Evolutionary conservation across 768 basidiomycete species (phyloP).

Genomic region (Glaciozyma martinii): DNA sequence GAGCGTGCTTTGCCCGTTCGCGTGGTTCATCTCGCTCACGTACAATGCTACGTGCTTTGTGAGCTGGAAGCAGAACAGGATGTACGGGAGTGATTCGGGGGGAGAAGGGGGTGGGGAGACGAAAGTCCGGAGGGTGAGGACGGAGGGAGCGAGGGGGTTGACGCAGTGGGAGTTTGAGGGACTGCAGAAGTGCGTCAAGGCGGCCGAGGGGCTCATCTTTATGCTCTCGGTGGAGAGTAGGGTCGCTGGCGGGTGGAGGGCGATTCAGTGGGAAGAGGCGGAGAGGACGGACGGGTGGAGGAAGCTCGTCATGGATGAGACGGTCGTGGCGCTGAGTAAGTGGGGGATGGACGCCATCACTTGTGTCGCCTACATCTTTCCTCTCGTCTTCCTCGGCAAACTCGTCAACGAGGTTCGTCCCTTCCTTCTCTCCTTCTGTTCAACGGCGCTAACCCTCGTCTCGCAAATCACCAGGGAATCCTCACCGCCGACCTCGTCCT

Average conservation of each 20-base stretch:
- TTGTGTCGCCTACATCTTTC: slow-evolving; percentile 29
- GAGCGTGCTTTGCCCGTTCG: slow-evolving; percentile 28
- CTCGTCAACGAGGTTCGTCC: slow-evolving; percentile 27
- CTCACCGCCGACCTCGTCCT: slow-evolving; percentile 28
- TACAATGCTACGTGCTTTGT: slow-evolving; percentile 20
- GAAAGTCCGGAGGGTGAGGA: slow-evolving; percentile 7
- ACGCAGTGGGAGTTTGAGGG: slow-evolving; percentile 28
- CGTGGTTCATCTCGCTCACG: slow-evolving; percentile 26
- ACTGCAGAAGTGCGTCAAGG: slow-evolving; percentile 9
- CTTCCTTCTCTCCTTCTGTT: neutral
- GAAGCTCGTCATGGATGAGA: slow-evolving; percentile 25
- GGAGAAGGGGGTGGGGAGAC: neutral
- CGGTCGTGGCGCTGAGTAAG: slow-evolving; percentile 19
- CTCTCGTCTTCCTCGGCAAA: slow-evolving; percentile 27
- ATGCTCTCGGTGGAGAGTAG: slow-evolving; percentile 24
- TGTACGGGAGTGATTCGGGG: slow-evolving; percentile 12
- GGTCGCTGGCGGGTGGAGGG: slow-evolving; percentile 23
- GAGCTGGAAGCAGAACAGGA: slow-evolving; percentile 17
- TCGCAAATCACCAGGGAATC: slow-evolving; percentile 15
- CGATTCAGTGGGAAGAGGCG: slow-evolving; percentile 30
- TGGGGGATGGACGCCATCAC: slow-evolving; percentile 25
- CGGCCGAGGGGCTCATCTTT: slow-evolving; percentile 28
- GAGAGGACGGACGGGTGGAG: slow-evolving; percentile 26
- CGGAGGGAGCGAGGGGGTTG: slow-evolving; percentile 12
- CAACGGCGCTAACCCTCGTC: neutral